Conservation (phyloP, 768 basidiomycete species). For the Peribolospora baueri region DNA sequence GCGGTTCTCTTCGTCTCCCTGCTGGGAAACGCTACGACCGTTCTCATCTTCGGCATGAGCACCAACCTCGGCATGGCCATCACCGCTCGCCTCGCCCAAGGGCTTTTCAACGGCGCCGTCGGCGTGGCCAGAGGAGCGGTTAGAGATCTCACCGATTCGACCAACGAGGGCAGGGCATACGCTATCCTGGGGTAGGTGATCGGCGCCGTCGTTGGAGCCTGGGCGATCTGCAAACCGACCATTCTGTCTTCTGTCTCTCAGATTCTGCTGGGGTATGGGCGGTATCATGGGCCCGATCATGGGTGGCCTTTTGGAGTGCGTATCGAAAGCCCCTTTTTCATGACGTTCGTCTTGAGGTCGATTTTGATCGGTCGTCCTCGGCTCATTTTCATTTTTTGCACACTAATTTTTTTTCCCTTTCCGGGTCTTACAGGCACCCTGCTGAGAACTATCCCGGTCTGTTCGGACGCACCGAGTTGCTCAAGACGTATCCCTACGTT, state of each 20-base stretch:
- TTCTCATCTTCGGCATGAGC: conserved; percentile 45
- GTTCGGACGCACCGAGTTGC: conserved; percentile 26
- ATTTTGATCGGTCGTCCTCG: no score
- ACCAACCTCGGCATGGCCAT: conserved; percentile 10
- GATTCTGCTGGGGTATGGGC: conserved; percentile 89
- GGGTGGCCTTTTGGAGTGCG: conserved; percentile 4
- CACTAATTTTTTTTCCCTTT: no score
- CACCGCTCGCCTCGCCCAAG: conserved; percentile 37
- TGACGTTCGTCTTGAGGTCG: no score
- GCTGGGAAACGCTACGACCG: conserved; percentile 58
- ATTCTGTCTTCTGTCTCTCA: conserved; percentile 15
- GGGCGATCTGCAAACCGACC: background rate
- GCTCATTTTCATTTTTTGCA: no score
- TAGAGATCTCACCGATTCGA: conserved; percentile 60
- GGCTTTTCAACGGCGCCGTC: conserved; percentile 76
- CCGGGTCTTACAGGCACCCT: conserved; percentile 22
- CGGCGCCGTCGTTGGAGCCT: conserved; percentile 19
- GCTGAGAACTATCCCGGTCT: conserved; percentile 60
- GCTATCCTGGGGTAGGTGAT: conserved; percentile 43
- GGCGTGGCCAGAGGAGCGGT: conserved; percentile 82
- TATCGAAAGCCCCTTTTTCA: conserved; percentile 6
- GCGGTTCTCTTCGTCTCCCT: conserved; percentile 63
- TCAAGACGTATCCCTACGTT: conserved; percentile 78
- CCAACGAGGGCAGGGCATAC: conserved; percentile 85
- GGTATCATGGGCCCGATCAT: conserved; percentile 68